Conservation (phyloP, 176 grass and related monocot species). For the Phoenix dactylifera region DNA sequence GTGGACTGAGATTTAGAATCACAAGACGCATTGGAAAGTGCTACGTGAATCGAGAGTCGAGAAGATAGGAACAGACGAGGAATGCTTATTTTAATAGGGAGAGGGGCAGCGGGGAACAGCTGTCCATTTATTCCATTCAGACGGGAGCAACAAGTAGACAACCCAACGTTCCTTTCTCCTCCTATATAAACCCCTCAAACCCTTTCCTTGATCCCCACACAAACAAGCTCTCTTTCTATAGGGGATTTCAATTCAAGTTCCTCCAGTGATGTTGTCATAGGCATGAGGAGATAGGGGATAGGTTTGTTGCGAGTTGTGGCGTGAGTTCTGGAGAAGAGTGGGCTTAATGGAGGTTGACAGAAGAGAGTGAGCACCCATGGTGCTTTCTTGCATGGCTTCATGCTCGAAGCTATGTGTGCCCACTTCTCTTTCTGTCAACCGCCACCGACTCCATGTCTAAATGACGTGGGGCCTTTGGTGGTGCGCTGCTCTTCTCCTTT, state of each 20-base stretch:
- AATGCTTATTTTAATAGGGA: constrained; percentile 11
- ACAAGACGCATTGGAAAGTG: constrained; percentile 44
- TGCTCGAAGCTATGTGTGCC: neutral
- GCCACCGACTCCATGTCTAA: neutral
- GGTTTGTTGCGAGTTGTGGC: neutral
- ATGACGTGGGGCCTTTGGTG: too few species aligned
- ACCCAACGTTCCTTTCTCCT: constrained; percentile 1
- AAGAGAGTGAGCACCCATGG: constrained; percentile 30
- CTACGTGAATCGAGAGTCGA: constrained; percentile 2
- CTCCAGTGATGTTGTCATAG: neutral
- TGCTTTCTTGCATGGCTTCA: constrained; percentile 10
- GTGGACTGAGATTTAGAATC: constrained; percentile 36
- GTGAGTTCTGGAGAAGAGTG: neutral
- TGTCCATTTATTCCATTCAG: constrained; percentile 73
- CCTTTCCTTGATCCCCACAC: constrained; percentile 33
- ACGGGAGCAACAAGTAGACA: neutral
- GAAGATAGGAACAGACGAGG: constrained; percentile 15
- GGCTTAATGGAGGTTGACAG: constrained; percentile 54
- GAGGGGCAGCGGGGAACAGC: constrained; percentile 17
- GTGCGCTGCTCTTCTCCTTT: neutral
- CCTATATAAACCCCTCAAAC: constrained; percentile 58
- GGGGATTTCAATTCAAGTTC: constrained; percentile 3
- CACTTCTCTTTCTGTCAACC: constrained; percentile 18
- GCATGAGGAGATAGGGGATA: neutral
- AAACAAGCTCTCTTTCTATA: constrained; percentile 20